Evolutionary conservation across 768 basidiomycete species (phyloP).

Genomic region (Tephrocybe sp.): DNA sequence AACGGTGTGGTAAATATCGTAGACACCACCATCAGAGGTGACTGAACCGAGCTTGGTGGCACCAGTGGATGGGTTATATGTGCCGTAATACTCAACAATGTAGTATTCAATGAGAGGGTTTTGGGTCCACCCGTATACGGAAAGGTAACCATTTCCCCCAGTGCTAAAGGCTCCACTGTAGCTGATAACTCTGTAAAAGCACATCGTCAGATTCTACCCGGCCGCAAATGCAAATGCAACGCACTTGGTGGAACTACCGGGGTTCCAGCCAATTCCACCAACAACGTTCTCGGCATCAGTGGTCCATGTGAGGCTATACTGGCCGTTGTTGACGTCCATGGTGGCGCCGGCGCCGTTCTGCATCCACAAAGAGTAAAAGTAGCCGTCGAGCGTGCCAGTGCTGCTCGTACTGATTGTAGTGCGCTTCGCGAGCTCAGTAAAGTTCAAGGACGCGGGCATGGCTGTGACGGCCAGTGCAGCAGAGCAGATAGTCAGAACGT

Average conservation of each 20-base stretch:
- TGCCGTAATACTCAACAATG: constrained; percentile 39
- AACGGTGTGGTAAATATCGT: constrained; percentile 37
- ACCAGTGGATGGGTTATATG: constrained; percentile 35
- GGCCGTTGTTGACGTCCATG: constrained; percentile 30
- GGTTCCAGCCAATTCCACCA: too few species aligned
- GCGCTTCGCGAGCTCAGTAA: constrained; percentile 17
- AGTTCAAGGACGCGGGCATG: constrained; percentile 5
- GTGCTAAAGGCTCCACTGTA: constrained; percentile 35
- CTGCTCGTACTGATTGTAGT: constrained; percentile 17
- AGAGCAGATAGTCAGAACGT: constrained; percentile 15
- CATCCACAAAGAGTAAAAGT: constrained; percentile 37
- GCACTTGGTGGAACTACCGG: too few species aligned
- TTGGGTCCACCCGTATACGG: constrained; percentile 44
- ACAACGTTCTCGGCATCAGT: constrained; percentile 2
- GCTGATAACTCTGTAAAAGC: constrained; percentile 29
- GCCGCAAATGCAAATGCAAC: too few species aligned
- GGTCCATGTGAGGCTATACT: constrained; percentile 31
- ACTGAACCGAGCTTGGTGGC: constrained; percentile 34
- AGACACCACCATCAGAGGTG: constrained; percentile 38
- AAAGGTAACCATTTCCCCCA: constrained; percentile 39
- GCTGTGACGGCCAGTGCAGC: constrained; percentile 12
- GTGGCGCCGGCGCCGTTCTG: too few species aligned
- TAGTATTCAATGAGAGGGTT: constrained; percentile 47
- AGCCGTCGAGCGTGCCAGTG: constrained; percentile 31
- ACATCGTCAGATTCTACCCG: not conserved